Evolutionary conservation across 2,329 filamentous ascomycete species (phyloP).

Genomic region (Nemania sp.): DNA sequence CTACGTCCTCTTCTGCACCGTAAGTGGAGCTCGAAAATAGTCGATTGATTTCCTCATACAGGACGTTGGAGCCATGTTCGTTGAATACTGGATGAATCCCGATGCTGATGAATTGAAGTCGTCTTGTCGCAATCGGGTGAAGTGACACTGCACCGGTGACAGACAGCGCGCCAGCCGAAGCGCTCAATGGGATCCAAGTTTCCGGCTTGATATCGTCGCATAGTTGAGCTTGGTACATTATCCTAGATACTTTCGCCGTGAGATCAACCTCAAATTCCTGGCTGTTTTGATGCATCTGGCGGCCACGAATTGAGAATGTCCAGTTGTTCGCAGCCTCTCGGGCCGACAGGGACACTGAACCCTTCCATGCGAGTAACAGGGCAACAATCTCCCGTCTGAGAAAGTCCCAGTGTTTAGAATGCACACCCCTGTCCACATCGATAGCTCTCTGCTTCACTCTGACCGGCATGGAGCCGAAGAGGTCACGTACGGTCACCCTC

Average conservation of each 20-base stretch:
- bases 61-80: constrained; percentile 59
- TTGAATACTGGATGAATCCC: constrained; percentile 68
- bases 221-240: constrained; percentile 69
- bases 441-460: constrained; percentile 77
- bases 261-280: constrained; percentile 22
- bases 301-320: constrained; percentile 43
- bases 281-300: constrained; percentile 14
- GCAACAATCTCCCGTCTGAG: constrained; percentile 63
- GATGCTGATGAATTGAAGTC: constrained; percentile 79
- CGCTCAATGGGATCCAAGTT: constrained; percentile 73
- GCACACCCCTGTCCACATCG: constrained; percentile 51
- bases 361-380: constrained; percentile 71
- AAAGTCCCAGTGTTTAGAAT: constrained; percentile 66
- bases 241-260: constrained; percentile 44
- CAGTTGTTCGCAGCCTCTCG: constrained; percentile 51
- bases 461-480: constrained; percentile 91
- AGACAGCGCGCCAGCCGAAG: constrained; percentile 61
- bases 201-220: constrained; percentile 54
- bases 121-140: constrained; percentile 69
- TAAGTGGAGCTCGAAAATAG: constrained; percentile 79
- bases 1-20: constrained; percentile 59
- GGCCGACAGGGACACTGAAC: constrained; percentile 59
- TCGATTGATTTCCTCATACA: constrained; percentile 79
- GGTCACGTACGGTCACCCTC: constrained; percentile 71
- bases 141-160: constrained; percentile 74